Base-by-base conservation (phyloP, 2,329 filamentous ascomycete species). In the Fusarium annulatum region DNA sequence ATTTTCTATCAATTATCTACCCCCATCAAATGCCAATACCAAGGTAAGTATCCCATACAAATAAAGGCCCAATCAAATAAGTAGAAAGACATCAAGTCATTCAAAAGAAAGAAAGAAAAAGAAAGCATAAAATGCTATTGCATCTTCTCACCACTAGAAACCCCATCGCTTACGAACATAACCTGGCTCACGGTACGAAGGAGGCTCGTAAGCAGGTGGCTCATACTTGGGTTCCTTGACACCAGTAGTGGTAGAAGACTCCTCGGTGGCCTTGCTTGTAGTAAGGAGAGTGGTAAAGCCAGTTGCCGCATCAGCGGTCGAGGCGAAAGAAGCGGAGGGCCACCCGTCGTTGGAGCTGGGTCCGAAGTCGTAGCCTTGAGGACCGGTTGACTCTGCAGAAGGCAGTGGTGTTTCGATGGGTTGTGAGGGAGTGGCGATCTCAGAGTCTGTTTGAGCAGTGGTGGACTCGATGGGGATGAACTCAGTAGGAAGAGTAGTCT, bases 271-370 rank as follows among this genome's bases (percentile, higher is more conserved):
- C 43, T 76, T 77, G 68, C 73, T 75, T 2, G 74, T 76, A 3
- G 76, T 79, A 3, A 76, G 39, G n/a, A 80, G 28, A 2, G 78
- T 80, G 3, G 78, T 79, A 12, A 71, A 61, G 1, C 69, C 61
- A 6, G 42, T 56, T 3, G 38, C 64, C 4, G 72, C 72, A 11
- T 70, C 72, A 5, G 72, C 72, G 16, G 43, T 61, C 4, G 72
- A 73, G 6, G 43, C 64, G 30, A 67, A 66, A 4, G 61, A 67
- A 30, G 39, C 59, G 4, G 60, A 62, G 10, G 72, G 64, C 72
- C 72, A 74, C 19, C 48, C 51, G 1, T 67, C 19, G 18, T 61
- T 28, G 4, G 70, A 70, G 28, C 55, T 61, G 2, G 72, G 48
- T 18, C 61, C 61, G 21, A 75, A 74, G 51, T 75, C 69, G 12